A percentile compares a stretch with the other conserved stretches of the same genome.
These are phyloP conservation scores for Pseudohyphozyma bogoriensis DNA, from an alignment of 768 basidiomycete genomes.

Conservation along the genomic window DNA sequence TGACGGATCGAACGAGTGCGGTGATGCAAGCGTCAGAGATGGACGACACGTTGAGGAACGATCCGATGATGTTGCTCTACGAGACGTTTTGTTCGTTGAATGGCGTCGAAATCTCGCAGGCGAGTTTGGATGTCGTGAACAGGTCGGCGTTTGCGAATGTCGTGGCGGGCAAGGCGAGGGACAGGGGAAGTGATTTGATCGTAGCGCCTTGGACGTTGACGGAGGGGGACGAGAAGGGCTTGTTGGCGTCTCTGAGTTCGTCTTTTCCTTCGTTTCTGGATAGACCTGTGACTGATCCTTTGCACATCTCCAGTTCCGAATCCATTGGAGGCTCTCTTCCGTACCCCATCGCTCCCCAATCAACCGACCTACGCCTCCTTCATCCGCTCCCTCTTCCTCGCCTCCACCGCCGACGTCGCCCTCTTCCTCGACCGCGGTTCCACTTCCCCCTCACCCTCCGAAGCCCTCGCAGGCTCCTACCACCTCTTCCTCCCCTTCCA, in stretches of 20 bases:
- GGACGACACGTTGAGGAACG: conserved; percentile 70
- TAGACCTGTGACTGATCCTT: conserved; percentile 37
- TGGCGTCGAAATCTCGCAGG: conserved; percentile 34
- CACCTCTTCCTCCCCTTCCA: conserved; percentile 83
- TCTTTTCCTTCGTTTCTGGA: not conserved
- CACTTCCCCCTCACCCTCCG: not conserved
- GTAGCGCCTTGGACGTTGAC: conserved; percentile 73
- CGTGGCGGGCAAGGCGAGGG: conserved; percentile 40
- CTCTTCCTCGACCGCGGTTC: conserved; percentile 70
- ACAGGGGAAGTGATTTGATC: conserved; percentile 58
- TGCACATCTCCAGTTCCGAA: conserved; percentile 38
- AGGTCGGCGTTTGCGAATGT: conserved; percentile 59
- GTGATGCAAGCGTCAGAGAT: conserved; percentile 47
- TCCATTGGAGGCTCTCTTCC: conserved; percentile 70
- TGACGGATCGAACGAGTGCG: conserved; percentile 75
- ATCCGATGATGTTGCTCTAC: conserved; percentile 48
- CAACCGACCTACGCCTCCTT: conserved; percentile 59
- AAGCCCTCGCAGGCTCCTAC: conserved; percentile 21
- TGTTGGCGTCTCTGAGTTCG: conserved; percentile 7
- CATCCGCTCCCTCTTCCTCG: conserved; percentile 68
- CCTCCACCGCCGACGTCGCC: conserved; percentile 63
- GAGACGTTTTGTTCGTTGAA: not conserved
- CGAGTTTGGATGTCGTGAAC: conserved; percentile 65
- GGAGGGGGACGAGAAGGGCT: conserved; percentile 28
- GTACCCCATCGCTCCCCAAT: too few relatives aligned